Evolutionary conservation across 768 basidiomycete species (phyloP), one percentile per base, ranked within the genome.

Genomic region (Leccinum subgranulosum): DNA sequence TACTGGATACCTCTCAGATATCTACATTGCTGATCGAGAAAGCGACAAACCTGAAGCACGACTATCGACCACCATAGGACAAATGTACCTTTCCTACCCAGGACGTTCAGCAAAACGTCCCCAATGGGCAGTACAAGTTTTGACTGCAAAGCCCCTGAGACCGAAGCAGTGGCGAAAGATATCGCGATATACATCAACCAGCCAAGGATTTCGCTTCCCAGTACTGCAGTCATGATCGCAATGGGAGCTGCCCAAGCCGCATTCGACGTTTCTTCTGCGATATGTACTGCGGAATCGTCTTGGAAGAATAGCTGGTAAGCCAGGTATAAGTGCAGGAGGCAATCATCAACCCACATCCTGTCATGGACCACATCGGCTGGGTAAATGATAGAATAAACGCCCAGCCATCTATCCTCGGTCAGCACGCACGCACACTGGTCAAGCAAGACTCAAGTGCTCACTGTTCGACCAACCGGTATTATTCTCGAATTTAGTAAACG

Each of bases 241-340:
- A 79, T 71, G 6, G 79, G 78, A n/a, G 76, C 78, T 9, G 76
- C 75, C 19, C 68, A 65, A 3, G 77, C 74, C 17, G 76, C 76
- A 49, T 76, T 75, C 4, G 77, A 67, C 0, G 73, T 76, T 67
- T 81, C 77, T 59, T 79, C 79, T 6, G 79, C 72, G n/a, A 81
- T 77, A 54, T 79, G 78, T 5, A 73, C 79, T 8, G 77, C 79
- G 14, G 79, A 81, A 61, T 81, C 78, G 28, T 79, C 78, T 80
- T 63, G 58, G 19, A 14, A 21, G 11, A 15, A 27, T 5, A 12
- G 39, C 2, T 9, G 4, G n/a, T 41, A 41, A 41, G n/a, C 17
- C 39, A n/a, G 39, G 39, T n/a, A 41, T n/a, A 41, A 41, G 39
- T 41, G 39, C 9, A n/a, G 4, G 39, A 41, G 39, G 9, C n/a